Evolutionary conservation across 345 rosid genomes (phyloP).

Genomic region (Linum usitatissimum): DNA sequence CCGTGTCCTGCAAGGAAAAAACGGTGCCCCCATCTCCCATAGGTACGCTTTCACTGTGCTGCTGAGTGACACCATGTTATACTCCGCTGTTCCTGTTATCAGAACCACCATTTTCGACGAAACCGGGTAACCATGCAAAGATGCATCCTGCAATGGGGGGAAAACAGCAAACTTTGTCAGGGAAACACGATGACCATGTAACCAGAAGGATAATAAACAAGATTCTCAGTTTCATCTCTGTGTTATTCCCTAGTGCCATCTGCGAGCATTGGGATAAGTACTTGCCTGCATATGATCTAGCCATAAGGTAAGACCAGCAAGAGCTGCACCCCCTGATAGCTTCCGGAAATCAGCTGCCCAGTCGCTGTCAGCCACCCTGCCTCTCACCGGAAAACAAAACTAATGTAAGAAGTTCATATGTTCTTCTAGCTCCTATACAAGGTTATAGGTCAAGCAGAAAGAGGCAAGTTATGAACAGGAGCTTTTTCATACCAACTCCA

Average conservation of each 20-base stretch:
- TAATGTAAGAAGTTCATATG: no score
- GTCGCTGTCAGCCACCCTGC: constrained; percentile 85
- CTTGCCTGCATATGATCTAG: constrained; percentile 92
- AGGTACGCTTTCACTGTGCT: constrained; percentile 79
- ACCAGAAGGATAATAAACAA: neutral
- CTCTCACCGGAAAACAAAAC: constrained; percentile 7
- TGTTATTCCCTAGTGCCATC: neutral
- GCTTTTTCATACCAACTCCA: no score
- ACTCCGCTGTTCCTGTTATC: constrained; percentile 78
- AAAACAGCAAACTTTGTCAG: neutral
- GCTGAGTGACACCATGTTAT: constrained; percentile 69
- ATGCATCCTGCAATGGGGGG: constrained; percentile 98
- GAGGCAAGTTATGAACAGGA: no score
- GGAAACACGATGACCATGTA: neutral
- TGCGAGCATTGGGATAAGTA: constrained; percentile 6
- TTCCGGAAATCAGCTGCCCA: constrained; percentile 97
- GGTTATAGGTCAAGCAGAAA: no score
- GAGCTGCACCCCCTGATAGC: constrained; percentile 91
- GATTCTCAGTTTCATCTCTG: no score
- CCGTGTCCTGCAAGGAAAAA: constrained; percentile 72
- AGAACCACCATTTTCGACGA: constrained; percentile 88
- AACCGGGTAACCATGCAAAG: constrained; percentile 78
- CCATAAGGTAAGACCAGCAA: constrained; percentile 89
- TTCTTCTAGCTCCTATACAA: no score
- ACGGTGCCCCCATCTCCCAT: constrained; percentile 98